Percentiles rank a stretch among this genome's conserved stretches.
phyloP scores from a whole-genome alignment of 2,329 filamentous ascomycete genomes.

The Trichoderma guizhouense region DNA sequence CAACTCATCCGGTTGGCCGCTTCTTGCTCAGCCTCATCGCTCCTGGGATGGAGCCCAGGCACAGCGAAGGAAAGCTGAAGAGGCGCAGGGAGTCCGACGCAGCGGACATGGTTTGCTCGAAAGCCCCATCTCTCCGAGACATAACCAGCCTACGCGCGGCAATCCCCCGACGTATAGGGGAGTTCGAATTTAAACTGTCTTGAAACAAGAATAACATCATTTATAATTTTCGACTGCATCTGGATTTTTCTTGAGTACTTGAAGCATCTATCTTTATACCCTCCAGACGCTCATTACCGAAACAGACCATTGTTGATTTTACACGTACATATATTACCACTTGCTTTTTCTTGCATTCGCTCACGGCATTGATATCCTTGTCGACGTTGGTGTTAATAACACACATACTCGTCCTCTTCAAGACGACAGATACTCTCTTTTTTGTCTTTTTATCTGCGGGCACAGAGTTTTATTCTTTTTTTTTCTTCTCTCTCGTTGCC shows the following conservation, averaged over 20 bases:
- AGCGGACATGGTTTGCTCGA: slow-evolving; percentile 37
- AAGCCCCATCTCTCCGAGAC: slow-evolving; percentile 30
- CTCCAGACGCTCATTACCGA: neutral
- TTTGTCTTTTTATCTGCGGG: neutral
- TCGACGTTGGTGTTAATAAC: neutral
- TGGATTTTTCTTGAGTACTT: neutral
- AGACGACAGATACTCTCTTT: neutral
- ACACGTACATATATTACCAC: neutral
- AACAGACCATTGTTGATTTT: neutral
- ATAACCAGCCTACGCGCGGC: slow-evolving; percentile 50
- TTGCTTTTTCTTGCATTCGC: neutral
- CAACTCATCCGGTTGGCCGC: neutral
- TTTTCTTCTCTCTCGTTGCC: neutral
- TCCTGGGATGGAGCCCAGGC: neutral
- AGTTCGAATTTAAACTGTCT: slow-evolving; percentile 43
- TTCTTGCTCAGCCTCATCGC: neutral
- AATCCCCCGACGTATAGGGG: slow-evolving; percentile 56
- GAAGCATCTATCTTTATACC: neutral
- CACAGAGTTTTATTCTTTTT: neutral
- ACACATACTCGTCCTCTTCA: neutral
- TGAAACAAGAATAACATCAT: neutral
- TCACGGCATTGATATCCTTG: neutral
- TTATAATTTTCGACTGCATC: neutral
- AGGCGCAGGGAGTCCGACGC: slow-evolving; percentile 21
- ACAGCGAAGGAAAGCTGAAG: neutral